These are phyloP conservation scores for Kockovaella imperatae DNA, from an alignment of 768 basidiomycete genomes.

Conservation along the genomic window DNA sequence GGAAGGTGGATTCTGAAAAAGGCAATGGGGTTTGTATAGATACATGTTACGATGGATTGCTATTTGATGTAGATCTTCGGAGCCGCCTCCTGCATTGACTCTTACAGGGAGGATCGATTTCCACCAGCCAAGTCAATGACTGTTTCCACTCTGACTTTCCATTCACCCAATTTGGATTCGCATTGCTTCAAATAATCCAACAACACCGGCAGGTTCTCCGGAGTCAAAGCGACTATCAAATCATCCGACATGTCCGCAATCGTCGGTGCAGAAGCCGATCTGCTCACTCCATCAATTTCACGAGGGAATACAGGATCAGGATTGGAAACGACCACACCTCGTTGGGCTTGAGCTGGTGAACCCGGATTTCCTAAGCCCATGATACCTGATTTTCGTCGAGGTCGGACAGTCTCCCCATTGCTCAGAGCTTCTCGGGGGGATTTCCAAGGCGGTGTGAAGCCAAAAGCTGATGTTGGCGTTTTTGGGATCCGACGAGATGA, in stretches of 20 bases:
- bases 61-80: too few relatives aligned
- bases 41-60: too few relatives aligned
- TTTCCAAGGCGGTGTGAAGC: neutral
- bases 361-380: conserved; percentile 27
- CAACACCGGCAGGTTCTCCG: conserved; percentile 31
- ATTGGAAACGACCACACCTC: neutral
- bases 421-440: too few relatives aligned
- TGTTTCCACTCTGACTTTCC: conserved; percentile 17
- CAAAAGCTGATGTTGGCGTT: conserved; percentile 1
- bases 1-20: conserved; percentile 25
- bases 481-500: neutral
- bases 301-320: too few relatives aligned
- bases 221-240: conserved; percentile 25
- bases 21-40: too few relatives aligned
- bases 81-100: too few relatives aligned
- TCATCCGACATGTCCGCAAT: conserved; percentile 1
- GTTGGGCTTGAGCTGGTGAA: neutral
- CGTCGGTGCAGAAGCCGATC: neutral
- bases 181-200: conserved; percentile 31
- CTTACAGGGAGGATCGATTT: too few relatives aligned
- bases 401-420: conserved; percentile 17
- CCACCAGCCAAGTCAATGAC: neutral
- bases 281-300: neutral
- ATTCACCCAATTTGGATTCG: conserved; percentile 28
- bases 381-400: conserved; percentile 11